A percentile compares a stretch with the other conserved stretches of the same genome.
Conservation (phyloP, 768 basidiomycete species). For the Trichaptum fuscoviolaceum region DNA sequence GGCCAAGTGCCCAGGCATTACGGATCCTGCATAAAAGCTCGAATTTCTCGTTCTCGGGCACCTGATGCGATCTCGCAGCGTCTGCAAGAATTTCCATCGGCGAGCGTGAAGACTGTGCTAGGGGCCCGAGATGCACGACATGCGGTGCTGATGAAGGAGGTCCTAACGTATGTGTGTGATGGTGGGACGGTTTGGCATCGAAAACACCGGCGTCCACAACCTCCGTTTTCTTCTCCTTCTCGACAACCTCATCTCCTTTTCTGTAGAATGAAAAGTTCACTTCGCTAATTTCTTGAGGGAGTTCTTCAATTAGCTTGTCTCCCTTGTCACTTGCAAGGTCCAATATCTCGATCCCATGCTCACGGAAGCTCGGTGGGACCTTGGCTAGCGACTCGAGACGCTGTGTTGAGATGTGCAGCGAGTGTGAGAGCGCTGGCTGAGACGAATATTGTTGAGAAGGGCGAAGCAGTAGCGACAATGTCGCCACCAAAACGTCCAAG, state of each 20-base stretch:
- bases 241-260: slow-evolving; percentile 38
- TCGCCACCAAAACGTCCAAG: slow-evolving; percentile 78
- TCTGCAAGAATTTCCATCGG: slow-evolving; percentile 78
- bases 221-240: slow-evolving; percentile 45
- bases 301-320: slow-evolving; percentile 46
- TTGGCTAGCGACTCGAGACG: slow-evolving; percentile 80
- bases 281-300: slow-evolving; percentile 71
- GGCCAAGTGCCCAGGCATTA: slow-evolving; percentile 62
- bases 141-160: slow-evolving; percentile 37
- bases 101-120: slow-evolving; percentile 52
- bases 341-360: slow-evolving; percentile 70
- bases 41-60: slow-evolving; percentile 82
- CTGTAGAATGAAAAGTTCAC: slow-evolving; percentile 80
- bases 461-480: slow-evolving; percentile 82
- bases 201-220: slow-evolving; percentile 33
- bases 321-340: slow-evolving; percentile 62
- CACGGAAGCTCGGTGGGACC: slow-evolving; percentile 78
- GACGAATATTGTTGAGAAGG: slow-evolving; percentile 94
- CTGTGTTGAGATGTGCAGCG: slow-evolving; percentile 74
- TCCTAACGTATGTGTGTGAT: slow-evolving; percentile 26
- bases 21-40: slow-evolving; percentile 86
- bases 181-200: slow-evolving; percentile 45
- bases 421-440: slow-evolving; percentile 77
- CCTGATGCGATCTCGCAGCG: slow-evolving; percentile 53
- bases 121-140: slow-evolving; percentile 57